Evolutionary conservation across 352 stramenopile species (phyloP).

Genomic region (Aphanomyces invadans): DNA sequence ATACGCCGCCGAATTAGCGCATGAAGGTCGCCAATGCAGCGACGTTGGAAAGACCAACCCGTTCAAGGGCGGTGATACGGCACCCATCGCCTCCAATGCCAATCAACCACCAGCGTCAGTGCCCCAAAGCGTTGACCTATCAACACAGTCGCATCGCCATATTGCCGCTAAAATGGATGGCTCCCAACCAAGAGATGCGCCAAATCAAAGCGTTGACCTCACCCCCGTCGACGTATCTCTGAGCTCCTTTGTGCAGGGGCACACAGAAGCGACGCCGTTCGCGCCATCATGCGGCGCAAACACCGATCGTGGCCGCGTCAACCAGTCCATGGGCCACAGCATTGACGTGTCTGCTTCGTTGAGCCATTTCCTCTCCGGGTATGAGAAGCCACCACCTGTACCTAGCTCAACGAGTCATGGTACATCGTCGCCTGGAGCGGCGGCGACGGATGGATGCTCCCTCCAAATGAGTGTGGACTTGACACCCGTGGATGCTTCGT

Average conservation of each 20-base stretch:
- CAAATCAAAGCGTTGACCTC: neutral
- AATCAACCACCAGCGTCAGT: neutral
- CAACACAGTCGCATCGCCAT: too few species aligned
- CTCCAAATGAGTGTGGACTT: too few species aligned
- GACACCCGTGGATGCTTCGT: constrained; percentile 26
- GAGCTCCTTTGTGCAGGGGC: too few species aligned
- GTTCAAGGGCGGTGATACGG: too few species aligned
- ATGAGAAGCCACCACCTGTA: too few species aligned
- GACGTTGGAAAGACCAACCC: neutral
- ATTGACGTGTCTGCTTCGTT: constrained; percentile 30
- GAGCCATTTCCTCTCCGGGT: constrained; percentile 29
- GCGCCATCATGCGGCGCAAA: neutral
- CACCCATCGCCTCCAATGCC: neutral
- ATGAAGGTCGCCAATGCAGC: neutral
- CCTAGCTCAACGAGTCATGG: too few species aligned
- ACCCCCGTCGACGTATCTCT: constrained; percentile 1
- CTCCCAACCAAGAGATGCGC: neutral
- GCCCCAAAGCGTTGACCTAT: too few species aligned
- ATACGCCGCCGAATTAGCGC: neutral
- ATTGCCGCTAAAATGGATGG: too few species aligned
- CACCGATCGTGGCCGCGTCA: neutral
- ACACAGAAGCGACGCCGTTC: neutral
- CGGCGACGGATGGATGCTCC: constrained; percentile 24
- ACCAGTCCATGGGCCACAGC: neutral
- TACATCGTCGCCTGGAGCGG: too few species aligned